Percentiles rank a stretch among this genome's conserved stretches.
phyloP scores from a whole-genome alignment of 768 basidiomycete genomes.

The Scleroderma citrinum region DNA sequence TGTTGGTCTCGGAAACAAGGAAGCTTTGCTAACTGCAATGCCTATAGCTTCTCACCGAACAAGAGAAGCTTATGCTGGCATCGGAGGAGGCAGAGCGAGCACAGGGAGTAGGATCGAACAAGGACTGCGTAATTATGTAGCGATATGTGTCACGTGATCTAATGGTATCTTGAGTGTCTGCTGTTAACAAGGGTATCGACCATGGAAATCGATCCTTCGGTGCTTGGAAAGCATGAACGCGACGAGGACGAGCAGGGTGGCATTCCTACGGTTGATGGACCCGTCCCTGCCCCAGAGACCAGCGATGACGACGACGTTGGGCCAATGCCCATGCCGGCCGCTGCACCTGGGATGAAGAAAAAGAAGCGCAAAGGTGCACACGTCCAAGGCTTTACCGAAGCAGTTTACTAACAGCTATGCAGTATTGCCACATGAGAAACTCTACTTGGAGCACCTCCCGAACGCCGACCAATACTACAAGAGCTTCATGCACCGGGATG shows the following conservation, averaged over 20 bases:
- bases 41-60: slow-evolving; percentile 50
- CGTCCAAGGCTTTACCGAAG: slow-evolving; percentile 8
- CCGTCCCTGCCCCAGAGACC: slow-evolving; percentile 14
- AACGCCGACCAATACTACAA: slow-evolving; percentile 91
- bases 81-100: slow-evolving; percentile 42
- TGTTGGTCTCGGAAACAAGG: slow-evolving; percentile 18
- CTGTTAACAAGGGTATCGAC: not conserved
- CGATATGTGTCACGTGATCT: not conserved
- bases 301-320: slow-evolving; percentile 79
- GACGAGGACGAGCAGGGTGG: slow-evolving; percentile 21
- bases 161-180: not conserved
- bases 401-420: slow-evolving; percentile 8
- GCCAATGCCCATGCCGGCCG: slow-evolving; percentile 72
- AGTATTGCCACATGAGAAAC: slow-evolving; percentile 91
- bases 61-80: slow-evolving; percentile 57
- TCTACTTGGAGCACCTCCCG: slow-evolving; percentile 91
- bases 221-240: slow-evolving; percentile 62
- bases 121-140: slow-evolving; percentile 58
- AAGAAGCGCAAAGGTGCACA: slow-evolving; percentile 81
- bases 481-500: slow-evolving; percentile 97
- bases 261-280: slow-evolving; percentile 18
- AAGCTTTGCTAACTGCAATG: not conserved
- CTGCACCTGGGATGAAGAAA: slow-evolving; percentile 37
- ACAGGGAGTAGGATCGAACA: slow-evolving; percentile 29
- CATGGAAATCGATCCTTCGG: slow-evolving; percentile 46